Base-by-base conservation (phyloP, 2,329 filamentous ascomycete species). In the Aspergillus aculeatus region DNA sequence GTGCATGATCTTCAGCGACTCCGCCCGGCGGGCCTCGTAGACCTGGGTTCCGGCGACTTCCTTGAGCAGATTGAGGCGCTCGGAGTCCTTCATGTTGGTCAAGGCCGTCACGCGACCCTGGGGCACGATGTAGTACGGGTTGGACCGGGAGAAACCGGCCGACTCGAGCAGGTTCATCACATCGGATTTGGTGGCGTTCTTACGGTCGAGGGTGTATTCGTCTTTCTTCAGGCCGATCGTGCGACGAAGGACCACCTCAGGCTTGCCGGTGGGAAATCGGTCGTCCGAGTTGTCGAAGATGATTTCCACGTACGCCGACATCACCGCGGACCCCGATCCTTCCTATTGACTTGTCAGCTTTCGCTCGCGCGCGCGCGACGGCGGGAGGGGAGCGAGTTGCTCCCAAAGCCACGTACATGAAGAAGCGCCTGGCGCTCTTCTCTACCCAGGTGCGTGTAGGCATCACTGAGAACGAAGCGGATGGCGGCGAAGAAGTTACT, bases 401-500 rank as follows among this genome's bases (percentile, higher is more conserved):
- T 29, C 26, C 7, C 7, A 21, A 49, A 16, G 21, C 11, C 29
- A 66, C 80, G 47, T 78, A 84, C 82, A 76, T 99, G 95, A n/a
- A 99, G 85, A 38, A 99, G 85, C 31, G 91, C 92, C 77, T 96
- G 92, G 62, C 95, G 91, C 82, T 99, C 94, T 75, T 99, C 95
- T 69, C 94, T 90, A 65, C 90, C 91, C 86, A 99, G 91, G 76
- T 96, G 91, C 49, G 91, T 96, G 78, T 99, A 99, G 66, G 92
- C 92, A 86, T 99, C 95, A 78, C 93, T 95, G 64, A 99, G 88
- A 50, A 98, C 96, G 79, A 99, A 99, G 60, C 95, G 92, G 77
- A 99, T 97, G 49, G 95, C 95, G 54, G 95, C 94, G 79, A 99
- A 99, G 85, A 99, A 99, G 80, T 99, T 99, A 77, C 92, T 97